phyloP scores from a whole-genome alignment of 179 eudicot species.

The Amaranthus tricolor region DNA sequence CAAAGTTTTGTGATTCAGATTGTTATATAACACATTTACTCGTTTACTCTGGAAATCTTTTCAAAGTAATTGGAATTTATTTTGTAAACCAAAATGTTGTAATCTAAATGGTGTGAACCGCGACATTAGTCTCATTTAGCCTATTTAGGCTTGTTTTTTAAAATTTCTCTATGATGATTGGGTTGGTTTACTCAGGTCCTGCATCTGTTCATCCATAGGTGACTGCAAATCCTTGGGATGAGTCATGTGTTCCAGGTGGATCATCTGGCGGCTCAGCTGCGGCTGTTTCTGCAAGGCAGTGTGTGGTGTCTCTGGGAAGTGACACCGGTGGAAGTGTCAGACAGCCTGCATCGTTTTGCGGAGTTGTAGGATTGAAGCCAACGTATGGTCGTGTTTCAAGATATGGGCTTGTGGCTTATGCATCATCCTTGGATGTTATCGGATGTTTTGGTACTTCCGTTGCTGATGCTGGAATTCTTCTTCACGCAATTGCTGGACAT shows the following conservation, averaged over 20 bases:
- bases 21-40: no score
- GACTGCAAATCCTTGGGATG: conserved; percentile 98
- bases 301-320: conserved; percentile 89
- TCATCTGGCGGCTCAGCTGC: conserved; percentile 99
- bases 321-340: conserved; percentile 99
- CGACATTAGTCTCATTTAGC: conserved; percentile 1
- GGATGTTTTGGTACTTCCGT: conserved; percentile 99
- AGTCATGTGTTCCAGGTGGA: conserved; percentile 94
- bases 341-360: conserved; percentile 98
- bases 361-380: conserved; percentile 97
- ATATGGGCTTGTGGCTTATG: conserved; percentile 97
- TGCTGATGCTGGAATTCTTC: conserved; percentile 90
- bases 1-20: no score
- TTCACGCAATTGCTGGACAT: conserved; percentile 77
- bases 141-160: conserved; percentile 6
- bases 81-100: background rate
- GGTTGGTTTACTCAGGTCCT: conserved; percentile 71
- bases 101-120: conserved; percentile 1
- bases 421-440: conserved; percentile 91
- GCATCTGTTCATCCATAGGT: conserved; percentile 76
- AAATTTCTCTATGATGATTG: conserved; percentile 40
- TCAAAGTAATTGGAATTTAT: no score
- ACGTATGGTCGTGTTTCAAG: conserved; percentile 98
- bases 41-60: no score
- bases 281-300: conserved; percentile 96